Evolutionary conservation across 768 basidiomycete species (phyloP), one percentile per base, ranked within the genome.

Genomic region (Lactarius quietus): DNA sequence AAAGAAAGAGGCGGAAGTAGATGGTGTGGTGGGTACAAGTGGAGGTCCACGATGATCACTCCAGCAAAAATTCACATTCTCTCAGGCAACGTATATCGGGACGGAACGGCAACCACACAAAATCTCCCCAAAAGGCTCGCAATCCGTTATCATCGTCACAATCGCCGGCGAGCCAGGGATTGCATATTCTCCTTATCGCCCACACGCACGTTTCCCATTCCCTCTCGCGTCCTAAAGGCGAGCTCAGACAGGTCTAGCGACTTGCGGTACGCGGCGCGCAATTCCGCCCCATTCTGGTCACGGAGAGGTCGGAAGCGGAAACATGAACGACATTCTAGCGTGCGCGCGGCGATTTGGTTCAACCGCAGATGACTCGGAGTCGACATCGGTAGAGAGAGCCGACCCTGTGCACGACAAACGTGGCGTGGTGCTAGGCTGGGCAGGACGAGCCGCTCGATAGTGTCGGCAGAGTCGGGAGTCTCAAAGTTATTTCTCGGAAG

Each of bases 401-500:
- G 53, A 33, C 18, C 29, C 31, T 54, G 53, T 1, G 53, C 53
- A 5, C 53, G 53, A 15, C 56, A n/a, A 35, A 38, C n/a, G 14
- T 38, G 56, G 56, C 56, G 56, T n/a, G 56, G 56, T 26, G 56
- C 56, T 2, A 35, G 56, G 56, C 56, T 57, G 56, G 56, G 56
- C 15, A 35, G 26, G 56, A 57, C 56, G 56, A 57, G 31, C 31
- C 35, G 35, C 56, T 36, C 9, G 56, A 57, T 3, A 57, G 35
- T 3, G 56, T 38, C 36, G 35, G 36, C n/a, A 38, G 35, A n/a
- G 35, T 36, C 18, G 56, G 56, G 2, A 33, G 33, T 3, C 33
- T 33, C 8, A 33, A 63, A 92, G 91, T 95, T 71, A 79, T 95
- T 10, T 94, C 92, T 29, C 81, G 93, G 51, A n/a, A n/a, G n/a